Base-by-base conservation (phyloP, 345 rosid species). In the Lumnitzera littorea region DNA sequence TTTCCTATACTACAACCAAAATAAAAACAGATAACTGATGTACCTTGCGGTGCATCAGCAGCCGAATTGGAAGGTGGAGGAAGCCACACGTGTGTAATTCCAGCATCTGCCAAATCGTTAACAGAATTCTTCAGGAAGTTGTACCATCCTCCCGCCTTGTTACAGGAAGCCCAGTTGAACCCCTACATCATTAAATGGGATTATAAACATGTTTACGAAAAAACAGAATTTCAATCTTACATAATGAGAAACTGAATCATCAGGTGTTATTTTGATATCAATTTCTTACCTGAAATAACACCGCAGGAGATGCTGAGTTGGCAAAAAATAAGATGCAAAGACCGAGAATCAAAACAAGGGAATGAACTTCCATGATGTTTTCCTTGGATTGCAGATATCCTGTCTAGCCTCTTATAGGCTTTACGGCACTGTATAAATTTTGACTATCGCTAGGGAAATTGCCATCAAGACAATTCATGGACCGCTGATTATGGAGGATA, bases 61-160 rank as follows among this genome's bases (percentile, higher is more conserved):
- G 51, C 85, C 2, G 98, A 92, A 25, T 89, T 96, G 47, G 96
- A 92, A 3, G 98, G 71, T 9, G 98, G 96, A 53, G 96, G 98
- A 73, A 89, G 96, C 98, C 96, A 92, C 48, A 92, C 78, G 64
- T 85, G 96, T 56, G 98, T 82, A 54, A 87, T 69, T 57, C 94
- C 96, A 24, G 88, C 84, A n/a, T 48, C 70, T 48, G 80, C 81
- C 61, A 89, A 58, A 41, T 89, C 96, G 54, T 84, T 69, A 50
- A 85, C 58, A 20, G 69, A 62, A 66, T 65, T 85, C 70, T 74
- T 81, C 15, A 92, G 78, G 2, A 76, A 82, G 51, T 84, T 92
- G 79, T 92, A 85, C 88, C 88, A 92, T 48, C 96, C 96, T 46
- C 94, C 96, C 48, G 70, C 72, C 59, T 77, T 74, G 57, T 78